Evolutionary conservation across 371 early-diverging fungal genomes (phyloP).

Genomic region (Rhizopus stolonifer): DNA sequence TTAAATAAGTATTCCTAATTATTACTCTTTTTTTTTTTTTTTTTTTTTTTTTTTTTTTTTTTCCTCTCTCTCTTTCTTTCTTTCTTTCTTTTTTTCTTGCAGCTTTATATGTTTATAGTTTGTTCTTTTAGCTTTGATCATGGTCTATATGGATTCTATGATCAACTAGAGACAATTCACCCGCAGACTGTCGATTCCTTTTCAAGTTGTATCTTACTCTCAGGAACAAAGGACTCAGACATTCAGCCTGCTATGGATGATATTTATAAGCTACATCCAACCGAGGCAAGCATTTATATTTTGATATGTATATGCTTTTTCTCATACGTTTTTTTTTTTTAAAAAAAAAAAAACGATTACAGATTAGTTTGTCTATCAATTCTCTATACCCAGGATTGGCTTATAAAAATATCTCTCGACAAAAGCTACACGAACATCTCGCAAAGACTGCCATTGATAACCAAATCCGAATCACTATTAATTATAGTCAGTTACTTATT

Average conservation of each 20-base stretch:
- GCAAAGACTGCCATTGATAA: conserved; percentile 10
- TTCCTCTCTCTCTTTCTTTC: not conserved
- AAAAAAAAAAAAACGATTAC: too few relatives aligned
- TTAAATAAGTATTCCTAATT: not conserved
- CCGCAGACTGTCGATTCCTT: conserved; percentile 6
- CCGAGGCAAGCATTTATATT: conserved; percentile 7
- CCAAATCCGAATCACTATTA: conserved; percentile 14
- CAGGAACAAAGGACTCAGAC: conserved; percentile 2
- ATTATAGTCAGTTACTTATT: conserved; percentile 14
- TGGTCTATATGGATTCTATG: conserved; percentile 5
- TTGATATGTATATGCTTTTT: not conserved
- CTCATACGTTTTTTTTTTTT: not conserved
- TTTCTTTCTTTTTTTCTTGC: not conserved
- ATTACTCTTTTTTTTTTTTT: too few relatives aligned
- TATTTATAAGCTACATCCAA: conserved; percentile 12
- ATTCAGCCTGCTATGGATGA: conserved; percentile 11
- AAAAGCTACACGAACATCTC: conserved; percentile 18
- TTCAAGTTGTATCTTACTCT: not conserved
- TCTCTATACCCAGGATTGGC: conserved; percentile 23
- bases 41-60: not conserved
- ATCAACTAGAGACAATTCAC: conserved; percentile 10
- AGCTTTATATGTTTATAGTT: not conserved
- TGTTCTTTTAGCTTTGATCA: conserved; percentile 18
- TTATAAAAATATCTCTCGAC: conserved; percentile 14
- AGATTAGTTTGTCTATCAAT: conserved; percentile 17